phyloP scores from a whole-genome alignment of 306 rosid genomes.

The Adenanthera pavonina region DNA sequence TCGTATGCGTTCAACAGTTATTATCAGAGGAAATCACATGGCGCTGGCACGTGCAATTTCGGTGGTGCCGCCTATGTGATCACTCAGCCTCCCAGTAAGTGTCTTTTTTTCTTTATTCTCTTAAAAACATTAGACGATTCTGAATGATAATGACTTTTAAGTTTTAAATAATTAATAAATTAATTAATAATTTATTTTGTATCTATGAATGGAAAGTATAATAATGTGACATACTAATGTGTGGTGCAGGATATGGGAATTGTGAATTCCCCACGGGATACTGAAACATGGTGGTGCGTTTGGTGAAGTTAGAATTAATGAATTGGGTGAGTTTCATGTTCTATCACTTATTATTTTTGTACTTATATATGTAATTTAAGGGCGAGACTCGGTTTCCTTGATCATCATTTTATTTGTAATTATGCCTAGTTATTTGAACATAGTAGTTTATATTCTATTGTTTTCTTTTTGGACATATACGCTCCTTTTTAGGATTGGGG shows the following conservation, averaged over 20 bases:
- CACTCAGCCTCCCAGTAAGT: constrained; percentile 74
- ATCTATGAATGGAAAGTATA: no score
- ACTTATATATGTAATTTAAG: no score
- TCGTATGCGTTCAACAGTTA: constrained; percentile 87
- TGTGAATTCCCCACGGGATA: constrained; percentile 68
- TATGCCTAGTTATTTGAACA: not conserved
- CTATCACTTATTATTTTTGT: not conserved
- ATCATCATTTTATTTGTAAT: not conserved
- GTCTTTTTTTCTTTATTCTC: not conserved
- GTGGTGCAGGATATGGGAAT: constrained; percentile 60
- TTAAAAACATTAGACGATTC: no score
- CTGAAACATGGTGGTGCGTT: constrained; percentile 31
- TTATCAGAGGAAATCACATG: constrained; percentile 78
- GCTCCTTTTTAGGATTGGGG: no score
- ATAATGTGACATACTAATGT: not conserved
- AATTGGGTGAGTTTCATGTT: not conserved
- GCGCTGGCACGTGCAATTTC: constrained; percentile 67
- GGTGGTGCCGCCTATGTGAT: constrained; percentile 78
- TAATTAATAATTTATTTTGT: no score
- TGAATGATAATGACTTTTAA: no score
- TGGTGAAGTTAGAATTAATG: constrained; percentile 10
- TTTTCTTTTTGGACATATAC: no score
- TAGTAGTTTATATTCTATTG: no score
- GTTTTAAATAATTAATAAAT: no score
- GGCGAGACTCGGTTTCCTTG: not conserved